phyloP scores from a whole-genome alignment of 2,329 filamentous ascomycete species.

The Colletotrichum cereale region DNA sequence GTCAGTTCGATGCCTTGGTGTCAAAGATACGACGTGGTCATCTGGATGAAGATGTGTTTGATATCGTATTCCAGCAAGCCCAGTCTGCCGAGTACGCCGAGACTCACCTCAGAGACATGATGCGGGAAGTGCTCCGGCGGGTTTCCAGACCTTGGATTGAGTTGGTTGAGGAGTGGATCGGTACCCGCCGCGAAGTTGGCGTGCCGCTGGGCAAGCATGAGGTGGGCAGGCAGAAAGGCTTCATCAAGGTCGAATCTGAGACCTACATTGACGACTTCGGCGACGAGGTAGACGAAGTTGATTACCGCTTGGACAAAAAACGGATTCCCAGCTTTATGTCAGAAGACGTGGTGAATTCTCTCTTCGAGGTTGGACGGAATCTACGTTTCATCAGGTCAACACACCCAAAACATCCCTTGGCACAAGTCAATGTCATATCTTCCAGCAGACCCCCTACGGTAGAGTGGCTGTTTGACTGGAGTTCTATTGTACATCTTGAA shows the following conservation, averaged over 20 bases:
- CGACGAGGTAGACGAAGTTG: slow-evolving; percentile 66
- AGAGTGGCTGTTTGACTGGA: slow-evolving; percentile 80
- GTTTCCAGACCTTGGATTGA: slow-evolving; percentile 76
- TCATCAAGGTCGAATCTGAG: slow-evolving; percentile 70
- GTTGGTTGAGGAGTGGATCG: slow-evolving; percentile 80
- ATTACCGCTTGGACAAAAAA: slow-evolving; percentile 73
- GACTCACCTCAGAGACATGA: slow-evolving; percentile 70
- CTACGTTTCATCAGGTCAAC: slow-evolving; percentile 78
- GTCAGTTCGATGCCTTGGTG: slow-evolving; percentile 65
- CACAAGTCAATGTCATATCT: slow-evolving; percentile 61
- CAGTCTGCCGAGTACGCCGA: slow-evolving; percentile 74
- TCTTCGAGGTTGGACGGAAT: slow-evolving; percentile 86
- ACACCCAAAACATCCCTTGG: slow-evolving; percentile 79
- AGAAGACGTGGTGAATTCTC: slow-evolving; percentile 73
- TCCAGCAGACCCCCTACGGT: slow-evolving; percentile 67
- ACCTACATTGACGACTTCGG: slow-evolving; percentile 70
- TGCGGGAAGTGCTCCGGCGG: slow-evolving; percentile 74
- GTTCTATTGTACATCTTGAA: slow-evolving; percentile 74
- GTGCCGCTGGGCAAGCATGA: slow-evolving; percentile 63
- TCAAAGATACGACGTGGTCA: slow-evolving; percentile 57
- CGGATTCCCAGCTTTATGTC: slow-evolving; percentile 81
- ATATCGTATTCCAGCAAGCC: slow-evolving; percentile 71
- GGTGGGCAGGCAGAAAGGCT: slow-evolving; percentile 63
- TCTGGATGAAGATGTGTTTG: slow-evolving; percentile 72
- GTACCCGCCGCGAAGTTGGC: slow-evolving; percentile 70